phyloP scores from a whole-genome alignment of 106 monocot genomes.

The Narthecium ossifragum region DNA sequence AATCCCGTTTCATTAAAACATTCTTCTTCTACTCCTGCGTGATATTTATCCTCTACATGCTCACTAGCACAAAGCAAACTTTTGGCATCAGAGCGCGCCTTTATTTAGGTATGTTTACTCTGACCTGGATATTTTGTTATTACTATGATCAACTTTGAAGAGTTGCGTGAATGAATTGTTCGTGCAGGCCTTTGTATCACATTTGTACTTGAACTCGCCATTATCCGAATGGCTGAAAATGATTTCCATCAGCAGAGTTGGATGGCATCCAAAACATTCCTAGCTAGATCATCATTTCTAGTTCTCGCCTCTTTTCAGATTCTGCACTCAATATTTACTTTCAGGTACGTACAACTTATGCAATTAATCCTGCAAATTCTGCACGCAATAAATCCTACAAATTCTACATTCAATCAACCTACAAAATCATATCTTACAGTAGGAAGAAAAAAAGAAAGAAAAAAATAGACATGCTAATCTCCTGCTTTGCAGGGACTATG shows the following conservation, averaged over 20 bases:
- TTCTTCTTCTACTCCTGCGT: constrained; percentile 78
- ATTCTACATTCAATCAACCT: too few relatives aligned
- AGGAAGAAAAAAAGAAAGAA: too few relatives aligned
- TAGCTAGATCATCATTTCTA: constrained; percentile 53
- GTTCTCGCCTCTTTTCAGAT: constrained; percentile 49
- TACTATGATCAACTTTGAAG: too few relatives aligned
- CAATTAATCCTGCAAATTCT: background rate
- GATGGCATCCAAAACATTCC: constrained; percentile 47
- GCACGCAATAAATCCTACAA: too few relatives aligned
- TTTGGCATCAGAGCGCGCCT: constrained; percentile 62
- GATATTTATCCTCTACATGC: constrained; percentile 73
- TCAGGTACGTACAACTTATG: constrained; percentile 33
- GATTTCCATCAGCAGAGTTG: constrained; percentile 39
- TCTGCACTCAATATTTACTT: constrained; percentile 71
- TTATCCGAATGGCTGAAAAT: constrained; percentile 24
- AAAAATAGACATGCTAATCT: too few relatives aligned
- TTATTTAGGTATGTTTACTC: constrained; percentile 75
- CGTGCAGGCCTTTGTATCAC: constrained; percentile 61
- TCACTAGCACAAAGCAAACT: constrained; percentile 89
- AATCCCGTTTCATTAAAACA: constrained; percentile 85
- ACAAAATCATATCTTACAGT: too few relatives aligned
- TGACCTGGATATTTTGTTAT: too few relatives aligned
- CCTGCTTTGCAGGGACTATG: constrained; percentile 76
- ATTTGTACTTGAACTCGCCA: constrained; percentile 42
- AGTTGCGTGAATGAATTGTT: too few relatives aligned